Evolutionary conservation across 106 monocot genomes (phyloP), one percentile per base, ranked within the genome.

Genomic region (Acorus calamus): DNA sequence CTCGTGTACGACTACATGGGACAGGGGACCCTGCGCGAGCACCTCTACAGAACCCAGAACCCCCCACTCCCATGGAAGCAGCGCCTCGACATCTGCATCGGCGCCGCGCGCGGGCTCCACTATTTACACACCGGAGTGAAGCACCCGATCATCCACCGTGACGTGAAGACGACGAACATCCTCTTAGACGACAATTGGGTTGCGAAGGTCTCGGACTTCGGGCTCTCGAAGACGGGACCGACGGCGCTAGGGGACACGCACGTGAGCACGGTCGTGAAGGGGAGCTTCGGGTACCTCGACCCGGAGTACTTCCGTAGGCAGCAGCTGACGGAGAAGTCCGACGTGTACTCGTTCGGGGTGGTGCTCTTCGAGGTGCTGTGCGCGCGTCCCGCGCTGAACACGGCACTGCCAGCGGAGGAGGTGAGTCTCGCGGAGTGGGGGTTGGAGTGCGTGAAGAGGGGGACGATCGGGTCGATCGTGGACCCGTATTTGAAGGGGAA

Each of bases 121-220:
- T 92, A 92, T 73, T 83, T 92, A 46, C 91, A 92, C 76, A 92
- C 91, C 41, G 91, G 91, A 13, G 82, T 84, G 3, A 86, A 81
- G 69, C 71, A 86, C 52, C 76, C 86, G 44, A 81, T 92, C 64
- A 92, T 92, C 58, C 91, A 92, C 68, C 83, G 86, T 0, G 91
- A 92, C 13, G 91, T 92, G 48, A 92, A 92, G 78, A 92, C 91
- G 13, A 84, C 91, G 12, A 92, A 92, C 74, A 92, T 92, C 59
- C 72, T 92, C 0, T 56, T 92, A 4, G 91, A 92, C 66, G 91
- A 92, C 4, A 81, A 76, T 47, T 84, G 81, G 76, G 74, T 86
- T 0, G 86, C 86, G 0, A 92, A 92, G 63, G 91, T 92, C 6
- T 80, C 91, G 5, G 86, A 92, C 65, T 86, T 92, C 13, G 91